Evolutionary conservation across 2,329 filamentous ascomycete species (phyloP).

Genomic region (Sporothrix mexicana): DNA sequence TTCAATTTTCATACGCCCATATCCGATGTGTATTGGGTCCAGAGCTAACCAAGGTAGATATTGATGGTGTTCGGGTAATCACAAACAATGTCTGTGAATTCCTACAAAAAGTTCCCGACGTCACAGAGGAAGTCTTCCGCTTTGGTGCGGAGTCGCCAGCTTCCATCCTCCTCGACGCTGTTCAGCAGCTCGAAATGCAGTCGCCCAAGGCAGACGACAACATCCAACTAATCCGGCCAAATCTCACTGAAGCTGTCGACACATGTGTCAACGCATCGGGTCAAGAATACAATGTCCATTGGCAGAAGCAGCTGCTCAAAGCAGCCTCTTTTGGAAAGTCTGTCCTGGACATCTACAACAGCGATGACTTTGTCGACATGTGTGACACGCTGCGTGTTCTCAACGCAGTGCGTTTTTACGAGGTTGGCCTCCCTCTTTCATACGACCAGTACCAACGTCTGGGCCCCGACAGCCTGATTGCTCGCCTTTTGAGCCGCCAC

Average conservation of each 20-base stretch:
- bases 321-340: conserved; percentile 98
- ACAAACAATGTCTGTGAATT: conserved; percentile 98
- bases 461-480: conserved; percentile 85
- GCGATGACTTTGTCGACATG: conserved; percentile 98
- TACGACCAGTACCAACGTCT: conserved; percentile 93
- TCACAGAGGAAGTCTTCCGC: conserved; percentile 87
- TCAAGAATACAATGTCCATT: conserved; percentile 85
- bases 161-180: conserved; percentile 90
- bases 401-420: conserved; percentile 90
- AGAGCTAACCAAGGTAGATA: conserved; percentile 49
- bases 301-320: conserved; percentile 96
- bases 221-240: conserved; percentile 88
- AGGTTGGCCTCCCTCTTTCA: conserved; percentile 86
- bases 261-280: conserved; percentile 92
- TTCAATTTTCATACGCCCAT: neutral
- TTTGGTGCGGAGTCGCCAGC: conserved; percentile 87
- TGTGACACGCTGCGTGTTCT: conserved; percentile 91
- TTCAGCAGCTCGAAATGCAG: conserved; percentile 87
- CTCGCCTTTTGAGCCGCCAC: conserved; percentile 82
- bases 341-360: conserved; percentile 95
- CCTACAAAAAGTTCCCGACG: conserved; percentile 87
- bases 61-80: conserved; percentile 86
- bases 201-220: conserved; percentile 98
- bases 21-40: neutral
- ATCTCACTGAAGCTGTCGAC: conserved; percentile 90